Evolutionary conservation across 2,329 filamentous ascomycete genomes (phyloP).

Genomic region (Botrytis tulipae): DNA sequence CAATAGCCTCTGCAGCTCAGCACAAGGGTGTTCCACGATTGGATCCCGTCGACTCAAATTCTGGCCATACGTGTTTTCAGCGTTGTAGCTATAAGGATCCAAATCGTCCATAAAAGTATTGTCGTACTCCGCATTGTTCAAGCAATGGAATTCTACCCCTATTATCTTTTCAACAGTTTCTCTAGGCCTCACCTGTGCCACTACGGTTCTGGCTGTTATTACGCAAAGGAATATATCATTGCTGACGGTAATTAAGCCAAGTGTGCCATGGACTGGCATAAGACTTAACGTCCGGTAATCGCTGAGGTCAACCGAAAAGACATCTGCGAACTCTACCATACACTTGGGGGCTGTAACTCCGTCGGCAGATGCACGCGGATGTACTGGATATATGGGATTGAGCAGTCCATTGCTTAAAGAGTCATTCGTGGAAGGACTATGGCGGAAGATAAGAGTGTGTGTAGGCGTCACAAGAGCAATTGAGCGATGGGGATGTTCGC

Average conservation of each 20-base stretch:
- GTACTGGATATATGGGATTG: conserved; percentile 50
- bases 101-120: conserved; percentile 59
- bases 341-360: conserved; percentile 47
- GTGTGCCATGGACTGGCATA: conserved; percentile 75
- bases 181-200: conserved; percentile 78
- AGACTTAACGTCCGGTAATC: conserved; percentile 76
- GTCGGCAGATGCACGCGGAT: conserved; percentile 41
- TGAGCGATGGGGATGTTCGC: conserved; percentile 81
- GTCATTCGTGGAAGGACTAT: conserved; percentile 66
- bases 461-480: conserved; percentile 80
- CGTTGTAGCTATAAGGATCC: conserved; percentile 37
- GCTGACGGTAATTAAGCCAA: conserved; percentile 81
- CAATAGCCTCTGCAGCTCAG: conserved; percentile 86
- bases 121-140: conserved; percentile 85
- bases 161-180: conserved; percentile 88
- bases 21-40: conserved; percentile 79
- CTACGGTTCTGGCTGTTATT: conserved; percentile 74
- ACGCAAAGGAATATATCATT: conserved; percentile 89
- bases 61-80: conserved; percentile 45
- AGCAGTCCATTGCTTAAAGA: conserved; percentile 57
- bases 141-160: conserved; percentile 86
- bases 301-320: conserved; percentile 63
- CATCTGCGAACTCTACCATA: conserved; percentile 81
- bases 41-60: conserved; percentile 64
- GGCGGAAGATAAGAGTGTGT: conserved; percentile 80